Percentiles rank a stretch among this genome's conserved stretches.
phyloP scores from a whole-genome alignment of 331 rosid genomes.

The Pyrus hybrid region DNA sequence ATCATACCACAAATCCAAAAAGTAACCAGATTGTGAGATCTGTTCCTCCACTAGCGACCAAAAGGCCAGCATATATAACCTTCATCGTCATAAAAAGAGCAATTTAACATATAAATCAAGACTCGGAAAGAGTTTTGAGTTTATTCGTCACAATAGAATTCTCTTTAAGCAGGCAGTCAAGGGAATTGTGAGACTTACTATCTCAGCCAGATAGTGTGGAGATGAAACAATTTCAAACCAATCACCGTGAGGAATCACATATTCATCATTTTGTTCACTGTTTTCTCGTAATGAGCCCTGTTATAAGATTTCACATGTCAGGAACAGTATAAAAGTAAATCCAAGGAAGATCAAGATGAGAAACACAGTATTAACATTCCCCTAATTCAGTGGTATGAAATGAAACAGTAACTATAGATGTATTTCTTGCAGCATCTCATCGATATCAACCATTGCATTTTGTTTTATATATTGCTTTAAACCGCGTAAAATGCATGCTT shows the following conservation, averaged over 20 bases:
- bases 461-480: no score
- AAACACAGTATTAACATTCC: background rate
- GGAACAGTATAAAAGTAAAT: background rate
- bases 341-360: background rate
- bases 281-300: slow-evolving; percentile 68
- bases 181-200: slow-evolving; percentile 38
- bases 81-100: slow-evolving; percentile 15
- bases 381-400: background rate
- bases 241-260: slow-evolving; percentile 73
- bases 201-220: slow-evolving; percentile 87
- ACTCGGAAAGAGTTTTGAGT: background rate
- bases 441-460: no score
- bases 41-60: slow-evolving; percentile 72
- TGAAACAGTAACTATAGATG: background rate
- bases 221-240: slow-evolving; percentile 84
- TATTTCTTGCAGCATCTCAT: background rate
- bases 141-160: background rate
- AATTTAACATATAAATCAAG: background rate
- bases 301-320: slow-evolving; percentile 7
- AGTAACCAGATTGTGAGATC: slow-evolving; percentile 74
- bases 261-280: slow-evolving; percentile 40
- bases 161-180: background rate
- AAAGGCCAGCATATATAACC: slow-evolving; percentile 73
- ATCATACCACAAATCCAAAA: slow-evolving; percentile 69
- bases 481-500: background rate